phyloP scores from a whole-genome alignment of 169 alveolate genomes.

The Toxoplasma gondii region DNA sequence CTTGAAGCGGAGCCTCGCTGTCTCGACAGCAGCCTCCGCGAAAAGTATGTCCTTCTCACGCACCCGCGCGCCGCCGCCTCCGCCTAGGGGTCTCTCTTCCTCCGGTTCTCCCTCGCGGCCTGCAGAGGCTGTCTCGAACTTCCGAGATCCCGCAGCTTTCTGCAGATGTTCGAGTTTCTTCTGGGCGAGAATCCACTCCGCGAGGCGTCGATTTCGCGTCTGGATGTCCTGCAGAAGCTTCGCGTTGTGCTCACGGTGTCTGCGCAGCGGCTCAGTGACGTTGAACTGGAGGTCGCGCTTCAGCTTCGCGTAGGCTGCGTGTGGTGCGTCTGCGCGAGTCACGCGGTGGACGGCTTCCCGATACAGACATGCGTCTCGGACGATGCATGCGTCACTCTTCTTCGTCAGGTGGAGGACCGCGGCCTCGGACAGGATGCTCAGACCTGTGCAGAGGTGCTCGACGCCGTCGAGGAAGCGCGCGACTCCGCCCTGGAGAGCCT shows the following conservation, averaged over 20 bases:
- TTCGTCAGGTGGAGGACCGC: conserved; percentile 56
- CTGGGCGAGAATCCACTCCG: conserved; percentile 34
- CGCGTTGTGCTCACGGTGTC: conserved; percentile 57
- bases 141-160: too few relatives aligned
- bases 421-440: conserved; percentile 52
- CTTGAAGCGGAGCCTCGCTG: conserved; percentile 32
- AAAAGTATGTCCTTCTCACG: conserved; percentile 30
- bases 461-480: conserved; percentile 41
- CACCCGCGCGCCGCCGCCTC: not conserved
- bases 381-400: conserved; percentile 48
- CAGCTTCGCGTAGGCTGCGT: conserved; percentile 51
- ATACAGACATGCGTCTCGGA: conserved; percentile 43
- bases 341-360: conserved; percentile 55
- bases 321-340: conserved; percentile 69
- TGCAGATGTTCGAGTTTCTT: conserved; percentile 17
- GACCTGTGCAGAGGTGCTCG: conserved; percentile 60
- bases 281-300: conserved; percentile 60
- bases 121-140: not conserved
- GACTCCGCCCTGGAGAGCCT: conserved; percentile 56
- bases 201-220: conserved; percentile 18
- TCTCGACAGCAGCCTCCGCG: conserved; percentile 52
- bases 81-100: not conserved
- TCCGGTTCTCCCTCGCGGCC: not conserved
- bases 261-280: conserved; percentile 53
- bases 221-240: conserved; percentile 6